Evolutionary conservation across 768 basidiomycete species (phyloP), one percentile per base, ranked within the genome.

Genomic region (Leccinum uliginosum): DNA sequence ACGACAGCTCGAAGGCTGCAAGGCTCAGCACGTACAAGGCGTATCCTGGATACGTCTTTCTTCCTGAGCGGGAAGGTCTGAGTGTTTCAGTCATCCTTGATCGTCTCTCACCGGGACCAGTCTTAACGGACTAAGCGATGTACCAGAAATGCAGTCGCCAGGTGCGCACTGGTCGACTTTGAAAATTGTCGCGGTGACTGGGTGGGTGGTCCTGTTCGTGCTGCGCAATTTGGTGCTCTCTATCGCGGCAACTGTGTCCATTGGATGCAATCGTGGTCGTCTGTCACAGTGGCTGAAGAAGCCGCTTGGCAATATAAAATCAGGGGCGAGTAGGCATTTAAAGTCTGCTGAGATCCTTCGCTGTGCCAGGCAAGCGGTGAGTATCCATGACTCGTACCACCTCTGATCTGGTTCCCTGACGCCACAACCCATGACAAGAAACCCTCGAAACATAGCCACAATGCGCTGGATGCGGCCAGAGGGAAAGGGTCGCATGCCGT

Each of bases 31-130:
- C 69, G 60, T 43, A 71, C 69, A 56, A 46, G 65, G 56, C 35
- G 54, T 27, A 56, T 51, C n/a, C 11, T 23, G 29, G 14, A 44
- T 56, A 54, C 47, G 50, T 63, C 65, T 65, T 54, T 62, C 27
- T 35, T 70, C 43, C 59, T 65, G 73, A 71, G 70, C 62, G 64
- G 71, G 67, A 72, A 66, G 67, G 71, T 71, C 67, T 72, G 71
- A 73, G 63, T 51, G 40, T 66, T 51, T 23, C 56, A 47, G 67
- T 65, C 69, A 62, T 54, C 66, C 62, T 57, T 32, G 65, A 71
- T 62, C 49, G 70, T 67, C 67, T 55, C 70, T 65, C 58, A 54
- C 60, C 1, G 64, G 59, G 69, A 61, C 64, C 58, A 54, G 67
- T 61, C 64, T 9, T 67, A 23, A 66, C 8, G 57, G 63, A 55